Evolutionary conservation across 371 early-diverging fungal genomes (phyloP).

Genomic region (Lichtheimia corymbifera): DNA sequence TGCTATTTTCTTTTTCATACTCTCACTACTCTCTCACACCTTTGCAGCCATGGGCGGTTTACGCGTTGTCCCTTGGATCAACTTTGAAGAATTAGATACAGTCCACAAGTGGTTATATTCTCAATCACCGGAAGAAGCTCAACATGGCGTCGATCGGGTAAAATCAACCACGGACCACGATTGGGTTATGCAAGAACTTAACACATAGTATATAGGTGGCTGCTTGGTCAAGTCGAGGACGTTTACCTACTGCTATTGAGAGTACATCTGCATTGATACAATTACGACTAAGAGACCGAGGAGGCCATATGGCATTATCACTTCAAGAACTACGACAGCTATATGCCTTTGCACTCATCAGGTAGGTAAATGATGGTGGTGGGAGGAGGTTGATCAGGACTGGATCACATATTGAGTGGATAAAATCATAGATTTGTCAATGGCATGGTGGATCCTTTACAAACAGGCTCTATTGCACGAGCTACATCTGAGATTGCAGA

Average conservation of each 20-base stretch:
- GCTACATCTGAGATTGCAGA: constrained; percentile 59
- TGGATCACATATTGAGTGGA: neutral
- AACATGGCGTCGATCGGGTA: constrained; percentile 39
- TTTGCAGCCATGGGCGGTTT: constrained; percentile 9
- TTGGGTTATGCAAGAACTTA: neutral
- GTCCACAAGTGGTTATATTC: constrained; percentile 48
- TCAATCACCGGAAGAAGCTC: constrained; percentile 5
- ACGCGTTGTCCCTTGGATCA: constrained; percentile 53
- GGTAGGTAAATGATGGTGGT: constrained; percentile 32
- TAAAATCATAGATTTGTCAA: constrained; percentile 59
- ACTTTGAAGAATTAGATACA: constrained; percentile 42
- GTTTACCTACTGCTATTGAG: constrained; percentile 61
- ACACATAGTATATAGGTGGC: constrained; percentile 41
- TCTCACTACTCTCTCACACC: constrained; percentile 9
- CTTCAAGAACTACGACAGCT: constrained; percentile 58
- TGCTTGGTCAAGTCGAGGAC: constrained; percentile 65
- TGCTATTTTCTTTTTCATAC: constrained; percentile 1
- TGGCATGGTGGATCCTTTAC: constrained; percentile 65
- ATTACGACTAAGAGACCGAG: constrained; percentile 50
- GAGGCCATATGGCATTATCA: constrained; percentile 26
- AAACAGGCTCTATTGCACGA: constrained; percentile 49
- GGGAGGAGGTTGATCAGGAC: neutral
- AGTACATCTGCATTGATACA: constrained; percentile 60
- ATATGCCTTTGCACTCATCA: constrained; percentile 60
- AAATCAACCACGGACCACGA: neutral